A percentile compares a stretch with the other conserved stretches of the same genome.
Evolutionary conservation across 768 basidiomycete genomes (phyloP).

Genomic region (Kwoniella dendrophila): DNA sequence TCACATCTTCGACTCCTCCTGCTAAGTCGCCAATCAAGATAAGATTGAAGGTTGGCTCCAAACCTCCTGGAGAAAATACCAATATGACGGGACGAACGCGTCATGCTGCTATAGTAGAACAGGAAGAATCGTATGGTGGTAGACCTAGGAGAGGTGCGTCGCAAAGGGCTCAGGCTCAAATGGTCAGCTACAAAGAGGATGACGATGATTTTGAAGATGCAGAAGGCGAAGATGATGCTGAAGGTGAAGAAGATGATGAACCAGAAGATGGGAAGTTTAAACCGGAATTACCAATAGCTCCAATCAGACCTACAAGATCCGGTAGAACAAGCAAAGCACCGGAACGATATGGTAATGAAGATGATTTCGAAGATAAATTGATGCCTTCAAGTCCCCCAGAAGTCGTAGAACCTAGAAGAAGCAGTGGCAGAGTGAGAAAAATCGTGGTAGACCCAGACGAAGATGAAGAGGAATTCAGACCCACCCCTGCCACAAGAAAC

Average conservation of each 20-base stretch:
- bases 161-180: slow-evolving; percentile 14
- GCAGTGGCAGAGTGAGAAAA: slow-evolving; percentile 1
- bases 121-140: slow-evolving; percentile 7
- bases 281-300: not conserved
- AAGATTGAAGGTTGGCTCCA: not conserved
- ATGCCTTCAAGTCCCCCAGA: slow-evolving; percentile 19
- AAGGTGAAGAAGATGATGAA: slow-evolving; percentile 27
- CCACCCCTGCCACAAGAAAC: slow-evolving; percentile 22
- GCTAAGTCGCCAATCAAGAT: not conserved
- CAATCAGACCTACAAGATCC: slow-evolving; percentile 5
- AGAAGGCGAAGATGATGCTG: slow-evolving; percentile 17
- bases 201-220: slow-evolving; percentile 26
- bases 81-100: slow-evolving; percentile 2
- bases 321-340: slow-evolving; percentile 11
- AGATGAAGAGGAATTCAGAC: slow-evolving; percentile 14
- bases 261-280: slow-evolving; percentile 6
- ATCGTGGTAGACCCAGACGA: slow-evolving; percentile 13
- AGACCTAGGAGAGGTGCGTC: slow-evolving; percentile 22
- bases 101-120: not conserved
- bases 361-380: slow-evolving; percentile 27
- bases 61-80: not conserved
- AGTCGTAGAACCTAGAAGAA: not conserved
- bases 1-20: not conserved
- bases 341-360: slow-evolving; percentile 7
- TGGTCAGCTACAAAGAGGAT: slow-evolving; percentile 12